Percentiles rank a stretch among this genome's conserved stretches.
These are phyloP conservation scores for Fusarium sp. DNA, from an alignment of 2,329 filamentous ascomycete species.

Conservation along the genomic window DNA sequence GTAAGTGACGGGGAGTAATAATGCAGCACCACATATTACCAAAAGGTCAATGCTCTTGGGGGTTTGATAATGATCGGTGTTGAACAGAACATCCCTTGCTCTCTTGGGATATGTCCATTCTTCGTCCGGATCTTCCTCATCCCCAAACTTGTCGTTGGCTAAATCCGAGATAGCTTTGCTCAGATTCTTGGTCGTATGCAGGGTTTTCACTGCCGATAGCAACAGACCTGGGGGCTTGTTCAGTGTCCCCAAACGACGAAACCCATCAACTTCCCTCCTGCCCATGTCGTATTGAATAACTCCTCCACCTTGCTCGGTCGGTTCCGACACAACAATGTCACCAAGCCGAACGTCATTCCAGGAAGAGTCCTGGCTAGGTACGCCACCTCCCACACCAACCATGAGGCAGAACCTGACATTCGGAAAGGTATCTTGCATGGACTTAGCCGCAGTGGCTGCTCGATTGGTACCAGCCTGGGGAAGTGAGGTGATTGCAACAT, in stretches of 20 bases:
- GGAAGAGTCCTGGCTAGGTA: not conserved
- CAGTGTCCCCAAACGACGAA: conserved; percentile 2
- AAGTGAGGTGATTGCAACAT: not conserved
- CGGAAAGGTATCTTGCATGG: not conserved
- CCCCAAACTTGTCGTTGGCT: not conserved
- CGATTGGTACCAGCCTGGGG: not conserved
- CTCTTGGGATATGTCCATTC: not conserved
- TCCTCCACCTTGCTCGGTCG: rapidly evolving
- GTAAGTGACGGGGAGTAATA: not conserved
- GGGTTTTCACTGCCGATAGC: not conserved
- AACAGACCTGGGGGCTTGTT: conserved; percentile 19
- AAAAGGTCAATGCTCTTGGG: not conserved
- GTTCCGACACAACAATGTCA: not conserved
- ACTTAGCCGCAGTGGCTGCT: not conserved
- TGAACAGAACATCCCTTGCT: not conserved
- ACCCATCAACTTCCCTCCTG: not conserved
- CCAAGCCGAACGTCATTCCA: not conserved
- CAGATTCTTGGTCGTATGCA: not conserved
- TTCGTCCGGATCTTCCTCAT: not conserved
- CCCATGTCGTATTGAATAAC: not conserved
- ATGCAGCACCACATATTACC: not conserved
- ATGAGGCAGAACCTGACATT: not conserved
- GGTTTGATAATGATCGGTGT: not conserved
- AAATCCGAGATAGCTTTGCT: not conserved
- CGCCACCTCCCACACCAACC: not conserved